Percentiles rank a stretch among this genome's conserved stretches.
Evolutionary conservation across 352 stramenopile genomes (phyloP).

Genomic region (Phytophthora pinifolia): DNA sequence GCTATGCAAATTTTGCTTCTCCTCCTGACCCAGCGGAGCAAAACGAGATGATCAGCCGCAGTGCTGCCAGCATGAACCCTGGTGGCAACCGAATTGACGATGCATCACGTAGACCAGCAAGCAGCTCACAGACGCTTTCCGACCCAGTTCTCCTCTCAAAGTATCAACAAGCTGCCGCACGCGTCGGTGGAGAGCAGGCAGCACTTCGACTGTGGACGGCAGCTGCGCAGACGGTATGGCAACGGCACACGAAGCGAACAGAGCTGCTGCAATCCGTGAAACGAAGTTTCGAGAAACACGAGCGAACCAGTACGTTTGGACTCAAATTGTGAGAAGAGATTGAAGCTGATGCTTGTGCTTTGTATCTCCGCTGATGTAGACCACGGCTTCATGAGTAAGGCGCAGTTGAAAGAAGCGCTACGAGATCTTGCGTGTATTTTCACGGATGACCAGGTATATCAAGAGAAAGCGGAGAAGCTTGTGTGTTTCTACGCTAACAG

Average conservation of each 20-base stretch:
- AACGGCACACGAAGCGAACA: conserved; percentile 45
- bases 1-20: conserved; percentile 27
- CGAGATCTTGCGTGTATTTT: conserved; percentile 26
- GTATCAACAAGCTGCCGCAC: conserved; percentile 43
- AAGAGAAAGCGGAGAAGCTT: too few species aligned
- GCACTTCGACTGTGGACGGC: conserved; percentile 33
- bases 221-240: too few species aligned
- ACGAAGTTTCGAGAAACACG: conserved; percentile 62
- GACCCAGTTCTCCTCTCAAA: conserved; percentile 22
- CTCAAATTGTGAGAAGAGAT: neutral
- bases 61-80: too few species aligned
- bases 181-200: conserved; percentile 35
- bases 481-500: too few species aligned
- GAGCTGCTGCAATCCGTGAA: conserved; percentile 53
- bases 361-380: conserved; percentile 18
- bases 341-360: neutral
- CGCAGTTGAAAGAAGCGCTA: conserved; percentile 55
- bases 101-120: neutral
- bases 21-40: conserved; percentile 1
- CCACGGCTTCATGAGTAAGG: conserved; percentile 46
- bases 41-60: too few species aligned
- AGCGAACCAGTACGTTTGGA: conserved; percentile 37
- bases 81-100: too few species aligned
- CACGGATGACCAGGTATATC: too few species aligned
- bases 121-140: conserved; percentile 2